Percentiles rank a stretch among this genome's conserved stretches.
Evolutionary conservation across 208 protist genomes (phyloP).

Genomic region (Acanthamoeba divionensis): DNA sequence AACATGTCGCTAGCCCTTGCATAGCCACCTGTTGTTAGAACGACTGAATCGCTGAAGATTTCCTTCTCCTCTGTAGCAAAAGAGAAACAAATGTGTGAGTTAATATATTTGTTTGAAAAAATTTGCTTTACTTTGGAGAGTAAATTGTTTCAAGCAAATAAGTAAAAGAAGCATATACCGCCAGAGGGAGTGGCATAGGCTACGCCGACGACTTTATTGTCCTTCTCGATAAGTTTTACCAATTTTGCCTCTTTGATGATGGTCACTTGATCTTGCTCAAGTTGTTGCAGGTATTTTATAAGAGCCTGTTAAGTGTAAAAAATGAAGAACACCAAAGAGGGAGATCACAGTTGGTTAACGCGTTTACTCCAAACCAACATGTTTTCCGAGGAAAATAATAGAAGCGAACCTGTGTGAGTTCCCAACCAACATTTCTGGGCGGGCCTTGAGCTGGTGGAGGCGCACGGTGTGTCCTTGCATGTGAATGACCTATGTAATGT

Average conservation of each 20-base stretch:
- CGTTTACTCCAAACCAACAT: not conserved
- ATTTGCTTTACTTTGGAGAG: not conserved
- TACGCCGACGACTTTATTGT: not conserved
- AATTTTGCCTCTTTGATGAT: not conserved
- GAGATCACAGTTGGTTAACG: not conserved
- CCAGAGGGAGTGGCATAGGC: not conserved
- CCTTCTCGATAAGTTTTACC: not conserved
- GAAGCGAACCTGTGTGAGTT: not conserved
- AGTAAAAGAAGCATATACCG: too few relatives aligned
- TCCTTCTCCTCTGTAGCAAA: not conserved
- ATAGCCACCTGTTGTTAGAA: constrained; percentile 40
- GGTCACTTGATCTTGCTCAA: not conserved
- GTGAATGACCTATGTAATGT: constrained; percentile 34
- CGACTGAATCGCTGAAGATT: not conserved
- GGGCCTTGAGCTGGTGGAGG: not conserved
- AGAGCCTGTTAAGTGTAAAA: not conserved
- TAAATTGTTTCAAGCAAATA: not conserved
- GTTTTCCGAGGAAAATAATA: not conserved
- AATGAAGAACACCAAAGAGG: not conserved
- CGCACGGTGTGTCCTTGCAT: not conserved
- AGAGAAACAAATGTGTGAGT: not conserved
- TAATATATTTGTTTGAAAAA: too few relatives aligned
- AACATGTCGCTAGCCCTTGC: constrained; percentile 83
- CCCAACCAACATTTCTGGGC: not conserved
- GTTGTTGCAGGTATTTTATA: not conserved